Percentiles rank a stretch among this genome's conserved stretches.
These are phyloP conservation scores for Fraxinus ornus DNA, from an alignment of 305 asterid species.

Conservation along the genomic window DNA sequence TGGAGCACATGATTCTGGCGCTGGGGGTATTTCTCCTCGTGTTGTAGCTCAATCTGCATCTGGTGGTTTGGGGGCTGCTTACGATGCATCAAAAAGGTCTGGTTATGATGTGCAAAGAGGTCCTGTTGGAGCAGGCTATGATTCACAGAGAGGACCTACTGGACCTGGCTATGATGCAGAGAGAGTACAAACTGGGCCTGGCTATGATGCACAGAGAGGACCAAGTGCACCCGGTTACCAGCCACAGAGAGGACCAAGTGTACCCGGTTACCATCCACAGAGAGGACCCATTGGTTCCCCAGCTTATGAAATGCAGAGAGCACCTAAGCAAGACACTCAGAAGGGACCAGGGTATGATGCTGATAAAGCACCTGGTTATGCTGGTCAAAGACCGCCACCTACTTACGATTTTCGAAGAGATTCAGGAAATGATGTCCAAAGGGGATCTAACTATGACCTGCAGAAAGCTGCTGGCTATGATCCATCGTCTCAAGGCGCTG, in stretches of 20 bases:
- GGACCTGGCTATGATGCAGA: conserved; percentile 49
- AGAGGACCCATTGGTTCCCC: neutral
- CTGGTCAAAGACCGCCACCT: conserved; percentile 41
- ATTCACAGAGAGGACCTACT: conserved; percentile 41
- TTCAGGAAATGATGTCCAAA: conserved; percentile 49
- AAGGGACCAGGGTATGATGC: conserved; percentile 38
- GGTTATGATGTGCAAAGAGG: conserved; percentile 25
- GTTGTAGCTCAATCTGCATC: conserved; percentile 47
- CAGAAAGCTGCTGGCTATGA: conserved; percentile 42
- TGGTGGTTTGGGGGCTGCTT: conserved; percentile 39
- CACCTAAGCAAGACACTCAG: conserved; percentile 36
- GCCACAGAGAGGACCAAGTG: conserved; percentile 29
- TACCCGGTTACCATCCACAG: neutral
- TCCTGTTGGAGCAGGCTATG: conserved; percentile 40
- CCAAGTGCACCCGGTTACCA: conserved; percentile 40
- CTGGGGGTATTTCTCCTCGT: conserved; percentile 44
- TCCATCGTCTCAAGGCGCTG: conserved; percentile 42
- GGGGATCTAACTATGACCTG: conserved; percentile 41
- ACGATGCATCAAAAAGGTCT: conserved; percentile 38
- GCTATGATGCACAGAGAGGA: conserved; percentile 45
- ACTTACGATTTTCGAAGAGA: conserved; percentile 51
- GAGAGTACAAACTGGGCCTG: conserved; percentile 38
- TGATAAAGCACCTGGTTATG: conserved; percentile 37
- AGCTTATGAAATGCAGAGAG: neutral
- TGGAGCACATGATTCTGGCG: conserved; percentile 26